Base-by-base conservation (phyloP, 805 yeast species). In the Wickerhamiella lipophila region DNA sequence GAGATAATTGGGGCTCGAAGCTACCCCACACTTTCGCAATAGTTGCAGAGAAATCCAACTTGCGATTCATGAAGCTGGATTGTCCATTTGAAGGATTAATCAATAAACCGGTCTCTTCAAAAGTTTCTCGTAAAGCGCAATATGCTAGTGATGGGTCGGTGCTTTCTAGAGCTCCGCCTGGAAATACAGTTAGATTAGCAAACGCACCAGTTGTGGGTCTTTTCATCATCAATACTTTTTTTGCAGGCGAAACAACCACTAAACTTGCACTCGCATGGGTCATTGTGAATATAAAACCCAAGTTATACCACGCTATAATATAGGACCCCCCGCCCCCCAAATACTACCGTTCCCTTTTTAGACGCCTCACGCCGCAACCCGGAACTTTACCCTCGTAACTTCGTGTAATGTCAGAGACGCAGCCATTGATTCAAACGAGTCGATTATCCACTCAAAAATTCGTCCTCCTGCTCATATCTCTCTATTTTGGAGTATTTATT, bases 401-500 rank as follows among this genome's bases (percentile, higher is more conserved):
- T n/a, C 12, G 15, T n/a, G 18, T 32, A n/a, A 32, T 32, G 38
- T 32, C 38, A 15, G 46, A 42, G 25, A 42, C 36, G 3, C n/a
- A 27, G 15, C 46, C 46, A 29, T 42, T 42, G 36, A 16, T 42
- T 27, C 36, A 36, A 12, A 9, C 46, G 13, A 16, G 11, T 19
- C 35, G 18, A 12, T 5, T 42, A 4, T 18, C 36, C 15, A 42
- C 46, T 9, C 36, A 13, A 3, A 27, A 30, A 19, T 42, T 42
- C 19, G 36, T 42, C 5, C 26, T 42, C 12, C 16, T 47, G n/a
- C 46, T 60, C 16, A 44, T 36, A 3, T 49, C 65, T 15, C 55
- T 64, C 16, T 63, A 61, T 41, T 53, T 60, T 29, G 64, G 64
- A n/a, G 65, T 61, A 3, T 55, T 78, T 54, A 62, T 79, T 2